Percentiles rank a stretch among this genome's conserved stretches.
Evolutionary conservation across 2,329 filamentous ascomycete genomes (phyloP).

Genomic region (Akanthomyces uredinophilus): DNA sequence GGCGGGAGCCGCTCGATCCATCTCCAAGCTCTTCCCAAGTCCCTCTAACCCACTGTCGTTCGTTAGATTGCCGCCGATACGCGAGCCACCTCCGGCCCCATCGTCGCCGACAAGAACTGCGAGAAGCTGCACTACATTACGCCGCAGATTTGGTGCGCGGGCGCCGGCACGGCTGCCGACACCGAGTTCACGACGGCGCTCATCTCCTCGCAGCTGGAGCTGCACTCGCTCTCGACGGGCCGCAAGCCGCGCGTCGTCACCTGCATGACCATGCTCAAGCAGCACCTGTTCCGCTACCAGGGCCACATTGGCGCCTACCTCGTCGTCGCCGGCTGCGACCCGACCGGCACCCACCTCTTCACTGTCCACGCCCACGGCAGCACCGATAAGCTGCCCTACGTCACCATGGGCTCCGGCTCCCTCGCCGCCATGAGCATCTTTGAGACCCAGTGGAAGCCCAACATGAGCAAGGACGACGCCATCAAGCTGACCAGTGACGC

Average conservation of each 20-base stretch:
- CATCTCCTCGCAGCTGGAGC: slow-evolving; percentile 97
- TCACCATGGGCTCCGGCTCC: slow-evolving; percentile 97
- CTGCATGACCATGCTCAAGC: slow-evolving; percentile 99
- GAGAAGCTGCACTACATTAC: slow-evolving; percentile 99
- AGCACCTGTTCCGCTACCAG: slow-evolving; percentile 98
- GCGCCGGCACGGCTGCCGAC: slow-evolving; percentile 94
- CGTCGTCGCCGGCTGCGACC: slow-evolving; percentile 93
- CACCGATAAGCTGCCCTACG: slow-evolving; percentile 97
- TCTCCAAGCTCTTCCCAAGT: background rate
- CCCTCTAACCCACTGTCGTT: background rate
- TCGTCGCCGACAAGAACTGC: slow-evolving; percentile 99
- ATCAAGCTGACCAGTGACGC: slow-evolving; percentile 77
- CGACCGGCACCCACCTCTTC: slow-evolving; percentile 91
- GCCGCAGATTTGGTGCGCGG: slow-evolving; percentile 98
- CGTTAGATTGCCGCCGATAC: slow-evolving; percentile 91
- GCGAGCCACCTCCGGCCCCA: slow-evolving; percentile 91
- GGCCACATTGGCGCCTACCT: slow-evolving; percentile 97
- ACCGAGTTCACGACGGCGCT: slow-evolving; percentile 98
- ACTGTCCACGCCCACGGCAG: slow-evolving; percentile 98
- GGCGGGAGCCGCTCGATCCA: too few species aligned
- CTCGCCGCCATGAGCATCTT: slow-evolving; percentile 97
- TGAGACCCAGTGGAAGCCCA: slow-evolving; percentile 87
- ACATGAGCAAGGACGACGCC: slow-evolving; percentile 73
- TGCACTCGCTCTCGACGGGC: slow-evolving; percentile 92
- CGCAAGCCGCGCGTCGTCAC: slow-evolving; percentile 96